phyloP scores from a whole-genome alignment of 768 basidiomycete genomes.

The Termitomyces sp. region DNA sequence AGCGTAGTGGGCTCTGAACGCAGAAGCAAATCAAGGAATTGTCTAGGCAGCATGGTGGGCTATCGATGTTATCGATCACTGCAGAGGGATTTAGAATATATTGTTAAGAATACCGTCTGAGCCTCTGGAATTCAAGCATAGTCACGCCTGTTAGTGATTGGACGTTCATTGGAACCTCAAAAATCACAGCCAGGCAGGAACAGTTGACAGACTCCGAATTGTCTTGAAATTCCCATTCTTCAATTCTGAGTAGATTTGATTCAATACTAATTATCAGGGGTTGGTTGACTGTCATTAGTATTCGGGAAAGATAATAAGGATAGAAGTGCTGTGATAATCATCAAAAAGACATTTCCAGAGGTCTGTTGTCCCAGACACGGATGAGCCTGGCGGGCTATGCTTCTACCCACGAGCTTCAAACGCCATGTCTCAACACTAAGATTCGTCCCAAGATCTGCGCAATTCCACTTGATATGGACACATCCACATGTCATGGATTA shows the following conservation, averaged over 20 bases:
- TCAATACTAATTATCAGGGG: not conserved
- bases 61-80: too few species aligned
- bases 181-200: too few species aligned
- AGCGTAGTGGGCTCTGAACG: too few species aligned
- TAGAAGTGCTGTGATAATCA: not conserved
- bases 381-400: not conserved
- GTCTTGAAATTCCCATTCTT: too few species aligned
- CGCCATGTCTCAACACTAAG: not conserved
- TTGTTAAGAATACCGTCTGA: too few species aligned
- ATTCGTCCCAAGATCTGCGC: not conserved
- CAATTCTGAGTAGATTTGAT: not conserved
- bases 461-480: not conserved
- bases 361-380: not conserved
- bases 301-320: constrained; percentile 3
- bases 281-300: constrained; percentile 1
- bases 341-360: not conserved
- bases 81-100: too few species aligned
- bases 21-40: too few species aligned
- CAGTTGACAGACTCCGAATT: too few species aligned
- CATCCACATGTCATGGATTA: not conserved
- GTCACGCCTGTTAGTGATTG: too few species aligned
- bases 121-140: too few species aligned
- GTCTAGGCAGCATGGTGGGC: too few species aligned
- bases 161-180: too few species aligned
- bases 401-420: not conserved